Base-by-base conservation (phyloP, 2,329 filamentous ascomycete genomes). In the Hypoxylon sp. region DNA sequence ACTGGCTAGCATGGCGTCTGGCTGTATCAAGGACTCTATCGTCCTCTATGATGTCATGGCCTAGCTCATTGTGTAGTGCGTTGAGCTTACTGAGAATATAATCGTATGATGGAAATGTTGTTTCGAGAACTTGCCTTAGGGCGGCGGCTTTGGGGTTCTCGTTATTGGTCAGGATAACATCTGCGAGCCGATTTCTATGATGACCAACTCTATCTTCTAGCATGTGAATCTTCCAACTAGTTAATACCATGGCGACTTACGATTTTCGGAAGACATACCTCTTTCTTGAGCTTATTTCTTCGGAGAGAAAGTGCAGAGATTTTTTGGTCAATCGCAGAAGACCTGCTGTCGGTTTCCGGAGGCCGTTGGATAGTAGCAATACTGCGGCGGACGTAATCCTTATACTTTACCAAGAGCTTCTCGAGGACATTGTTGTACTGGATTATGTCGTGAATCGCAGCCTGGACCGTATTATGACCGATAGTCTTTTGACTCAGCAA, bases 1-100 rank as follows among this genome's bases (percentile, higher is more conserved):
- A 76, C 77, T 77, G 72, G 66, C 63, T 77, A 30, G 77, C 74
- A 57, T 73, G 70, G 17, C 73, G 69, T 50, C 71, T 74, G 4
- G 75, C 77, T 54, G 66, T 65, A 11, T 70, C 48, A 14, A 78
- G 56, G 20, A 73, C 64, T 1, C 46, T 30, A 20, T 72, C 66
- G 20, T 72, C 61, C 14, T 68, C 61, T 3, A 55, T 35, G 3
- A 56, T 27, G 10, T 72, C 69, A 14, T 63, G 42, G n/a, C 69
- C 61, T 6, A 77, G 40, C 65, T 76, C 74, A 35, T 54, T 49
- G 6, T 70, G 68, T n/a, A 77, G 63, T 17, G 69, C 74, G 30
- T 74, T 66, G 6, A 77, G 64, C 42, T 70, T 76, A 37, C 60
- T 64, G 22, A 77, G 66, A 14, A 77, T 70, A 35, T 71, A 68